Evolutionary conservation across 2,329 filamentous ascomycete genomes (phyloP).

Genomic region (Passalora sequoiae): DNA sequence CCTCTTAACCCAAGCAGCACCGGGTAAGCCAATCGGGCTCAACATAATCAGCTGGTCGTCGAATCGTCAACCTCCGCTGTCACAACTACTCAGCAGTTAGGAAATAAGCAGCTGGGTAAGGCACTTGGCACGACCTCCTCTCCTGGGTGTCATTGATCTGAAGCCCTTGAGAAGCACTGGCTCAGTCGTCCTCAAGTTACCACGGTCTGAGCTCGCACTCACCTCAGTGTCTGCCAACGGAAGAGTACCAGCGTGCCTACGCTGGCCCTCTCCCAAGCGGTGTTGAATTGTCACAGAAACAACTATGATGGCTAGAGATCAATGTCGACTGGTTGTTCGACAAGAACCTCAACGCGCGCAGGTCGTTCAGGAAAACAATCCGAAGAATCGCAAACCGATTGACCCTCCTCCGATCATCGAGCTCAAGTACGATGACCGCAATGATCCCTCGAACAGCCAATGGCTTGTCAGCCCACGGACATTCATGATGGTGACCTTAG

Average conservation of each 20-base stretch:
- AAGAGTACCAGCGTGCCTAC: constrained; percentile 6
- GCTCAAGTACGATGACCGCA: constrained; percentile 48
- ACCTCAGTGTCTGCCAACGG: constrained; percentile 7
- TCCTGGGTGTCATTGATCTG: no score
- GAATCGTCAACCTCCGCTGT: no score
- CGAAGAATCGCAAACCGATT: constrained; percentile 64
- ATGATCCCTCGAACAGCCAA: constrained; percentile 49
- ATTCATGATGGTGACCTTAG: constrained; percentile 56
- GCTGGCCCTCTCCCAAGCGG: constrained; percentile 5
- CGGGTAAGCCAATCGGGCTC: no score
- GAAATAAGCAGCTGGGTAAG: no score
- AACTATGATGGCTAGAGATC: constrained; percentile 23
- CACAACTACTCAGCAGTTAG: no score
- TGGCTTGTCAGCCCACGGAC: constrained; percentile 62
- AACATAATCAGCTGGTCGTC: no score
- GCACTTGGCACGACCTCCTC: no score
- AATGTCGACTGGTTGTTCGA: constrained; percentile 16
- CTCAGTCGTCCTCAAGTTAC: neutral
- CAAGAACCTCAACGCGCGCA: constrained; percentile 22
- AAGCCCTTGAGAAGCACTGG: neutral
- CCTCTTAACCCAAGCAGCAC: no score
- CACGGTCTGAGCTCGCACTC: constrained; percentile 6
- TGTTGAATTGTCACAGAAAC: constrained; percentile 43
- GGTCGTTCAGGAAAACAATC: constrained; percentile 25
- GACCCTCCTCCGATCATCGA: constrained; percentile 83